phyloP scores from a whole-genome alignment of 2,329 filamentous ascomycete genomes.

The Thielaviopsis euricoi region DNA sequence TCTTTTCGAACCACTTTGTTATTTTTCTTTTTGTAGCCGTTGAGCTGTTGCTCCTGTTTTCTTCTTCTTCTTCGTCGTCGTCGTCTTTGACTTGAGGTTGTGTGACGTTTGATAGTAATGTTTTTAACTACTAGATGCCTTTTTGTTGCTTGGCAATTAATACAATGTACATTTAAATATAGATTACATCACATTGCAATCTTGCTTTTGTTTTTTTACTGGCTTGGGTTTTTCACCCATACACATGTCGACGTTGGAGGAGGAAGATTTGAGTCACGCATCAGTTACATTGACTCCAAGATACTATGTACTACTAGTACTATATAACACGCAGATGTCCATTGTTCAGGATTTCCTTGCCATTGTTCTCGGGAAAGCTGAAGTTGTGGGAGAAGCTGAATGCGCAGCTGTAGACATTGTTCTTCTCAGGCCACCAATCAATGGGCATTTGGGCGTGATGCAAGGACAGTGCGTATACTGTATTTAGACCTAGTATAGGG shows the following conservation, averaged over 20 bases:
- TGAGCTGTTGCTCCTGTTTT: neutral
- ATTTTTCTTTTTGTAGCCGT: too few relatives aligned
- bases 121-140: slow-evolving; percentile 6
- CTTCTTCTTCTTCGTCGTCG: too few relatives aligned
- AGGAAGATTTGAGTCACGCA: too few relatives aligned
- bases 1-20: neutral
- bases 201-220: neutral
- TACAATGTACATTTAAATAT: neutral
- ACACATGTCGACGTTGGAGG: too few relatives aligned
- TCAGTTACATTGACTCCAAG: too few relatives aligned
- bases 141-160: slow-evolving; percentile 8
- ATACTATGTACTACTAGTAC: too few relatives aligned
- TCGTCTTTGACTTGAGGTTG: neutral
- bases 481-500: neutral
- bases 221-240: too few relatives aligned
- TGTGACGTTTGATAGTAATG: slow-evolving; percentile 2
- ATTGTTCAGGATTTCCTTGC: too few relatives aligned
- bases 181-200: neutral
- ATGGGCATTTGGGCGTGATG: neutral
- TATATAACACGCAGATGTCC: too few relatives aligned
- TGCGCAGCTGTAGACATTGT: too few relatives aligned
- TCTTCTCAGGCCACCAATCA: neutral
- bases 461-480: neutral
- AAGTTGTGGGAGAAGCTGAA: too few relatives aligned
- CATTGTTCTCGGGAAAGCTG: too few relatives aligned